Percentiles rank a stretch among this genome's conserved stretches.
These are phyloP conservation scores for Glonium stellatum DNA, from an alignment of 495 filamentous ascomycete genomes.

Conservation along the genomic window DNA sequence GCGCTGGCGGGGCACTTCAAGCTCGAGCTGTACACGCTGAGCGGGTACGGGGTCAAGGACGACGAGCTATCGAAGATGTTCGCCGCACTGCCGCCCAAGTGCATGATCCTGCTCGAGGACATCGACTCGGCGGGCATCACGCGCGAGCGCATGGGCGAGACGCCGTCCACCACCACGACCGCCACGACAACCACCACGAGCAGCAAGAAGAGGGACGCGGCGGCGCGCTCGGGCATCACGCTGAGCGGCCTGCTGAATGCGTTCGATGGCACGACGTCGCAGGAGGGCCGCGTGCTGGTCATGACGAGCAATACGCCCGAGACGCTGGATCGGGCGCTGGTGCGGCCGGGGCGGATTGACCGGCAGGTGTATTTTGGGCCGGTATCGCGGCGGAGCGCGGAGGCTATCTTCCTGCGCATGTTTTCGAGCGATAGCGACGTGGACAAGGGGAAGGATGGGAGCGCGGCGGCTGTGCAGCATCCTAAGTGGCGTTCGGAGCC, in stretches of 20 bases:
- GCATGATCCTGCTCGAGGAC: constrained; percentile 28
- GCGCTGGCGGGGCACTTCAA: constrained; percentile 60
- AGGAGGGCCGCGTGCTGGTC: constrained; percentile 24
- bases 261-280: constrained; percentile 23
- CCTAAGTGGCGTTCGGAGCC: background rate
- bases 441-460: background rate
- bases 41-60: constrained; percentile 72
- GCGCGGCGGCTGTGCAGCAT: background rate
- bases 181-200: too few relatives aligned
- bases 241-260: constrained; percentile 27
- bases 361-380: background rate
- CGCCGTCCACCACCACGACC: background rate
- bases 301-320: constrained; percentile 28
- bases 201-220: background rate
- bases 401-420: background rate
- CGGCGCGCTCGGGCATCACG: constrained; percentile 10
- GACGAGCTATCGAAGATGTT: constrained; percentile 40
- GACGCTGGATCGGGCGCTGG: constrained; percentile 23
- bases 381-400: background rate
- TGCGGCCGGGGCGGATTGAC: constrained; percentile 28
- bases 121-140: constrained; percentile 18
- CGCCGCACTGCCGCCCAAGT: constrained; percentile 20
- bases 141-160: constrained; percentile 4
- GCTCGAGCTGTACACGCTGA: constrained; percentile 60
- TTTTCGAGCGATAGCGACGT: background rate